phyloP scores from a whole-genome alignment of 2,329 filamentous ascomycete species.

The Sclerotinia minor region DNA sequence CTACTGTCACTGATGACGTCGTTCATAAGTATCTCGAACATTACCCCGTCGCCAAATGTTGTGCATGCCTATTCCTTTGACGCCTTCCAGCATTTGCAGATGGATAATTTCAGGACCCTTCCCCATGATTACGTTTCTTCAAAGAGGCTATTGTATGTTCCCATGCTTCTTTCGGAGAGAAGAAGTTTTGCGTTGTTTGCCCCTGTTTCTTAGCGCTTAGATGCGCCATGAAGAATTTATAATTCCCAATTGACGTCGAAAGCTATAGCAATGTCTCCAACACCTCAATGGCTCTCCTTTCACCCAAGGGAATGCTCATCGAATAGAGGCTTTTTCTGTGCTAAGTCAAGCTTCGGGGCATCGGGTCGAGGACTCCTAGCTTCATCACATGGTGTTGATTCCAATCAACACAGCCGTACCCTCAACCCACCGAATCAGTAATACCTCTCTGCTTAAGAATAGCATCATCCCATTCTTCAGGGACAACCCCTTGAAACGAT shows the following conservation, averaged over 20 bases:
- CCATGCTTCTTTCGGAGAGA: too few relatives aligned
- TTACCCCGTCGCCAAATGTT: neutral
- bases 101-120: too few relatives aligned
- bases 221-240: too few relatives aligned
- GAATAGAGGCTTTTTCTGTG: neutral
- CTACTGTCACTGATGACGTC: neutral
- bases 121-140: too few relatives aligned
- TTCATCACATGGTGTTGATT: neutral
- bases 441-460: slow-evolving; percentile 1
- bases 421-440: neutral
- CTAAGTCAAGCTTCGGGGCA: neutral
- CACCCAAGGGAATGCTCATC: neutral
- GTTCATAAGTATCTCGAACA: neutral
- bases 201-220: too few relatives aligned
- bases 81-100: neutral
- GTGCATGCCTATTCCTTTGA: neutral
- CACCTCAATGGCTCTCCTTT: neutral
- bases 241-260: too few relatives aligned
- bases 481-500: neutral
- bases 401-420: neutral
- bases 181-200: too few relatives aligned
- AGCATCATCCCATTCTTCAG: slow-evolving; percentile 19
- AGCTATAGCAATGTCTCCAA: too few relatives aligned
- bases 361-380: neutral
- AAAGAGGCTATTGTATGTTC: too few relatives aligned